phyloP scores from a whole-genome alignment of 805 yeast genomes.

The Metschnikowia proteae region DNA sequence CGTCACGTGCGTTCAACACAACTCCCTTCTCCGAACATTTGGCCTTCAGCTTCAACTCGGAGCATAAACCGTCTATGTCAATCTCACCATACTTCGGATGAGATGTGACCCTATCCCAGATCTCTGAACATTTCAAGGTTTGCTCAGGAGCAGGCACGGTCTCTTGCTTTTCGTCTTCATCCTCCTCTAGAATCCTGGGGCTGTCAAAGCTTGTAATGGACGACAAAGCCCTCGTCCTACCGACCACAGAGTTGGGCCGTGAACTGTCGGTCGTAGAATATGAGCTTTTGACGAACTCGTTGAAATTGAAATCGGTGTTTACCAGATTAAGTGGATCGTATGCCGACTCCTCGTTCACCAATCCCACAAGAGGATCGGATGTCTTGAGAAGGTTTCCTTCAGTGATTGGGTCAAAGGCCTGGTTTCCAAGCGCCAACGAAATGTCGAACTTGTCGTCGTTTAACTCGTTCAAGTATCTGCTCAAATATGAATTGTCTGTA shows the following conservation, averaged over 20 bases:
- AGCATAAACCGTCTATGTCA: slow-evolving; percentile 91
- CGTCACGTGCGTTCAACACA: slow-evolving; percentile 77
- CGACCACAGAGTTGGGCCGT: slow-evolving; percentile 13
- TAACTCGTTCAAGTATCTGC: slow-evolving; percentile 17
- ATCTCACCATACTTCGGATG: slow-evolving; percentile 92
- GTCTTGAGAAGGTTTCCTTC: slow-evolving; percentile 16
- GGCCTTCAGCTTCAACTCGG: slow-evolving; percentile 86
- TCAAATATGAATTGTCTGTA: not conserved
- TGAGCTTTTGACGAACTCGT: slow-evolving; percentile 35
- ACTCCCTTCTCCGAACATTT: slow-evolving; percentile 93
- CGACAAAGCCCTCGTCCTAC: slow-evolving; percentile 13
- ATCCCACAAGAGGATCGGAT: slow-evolving; percentile 36
- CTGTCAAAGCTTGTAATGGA: slow-evolving; percentile 18
- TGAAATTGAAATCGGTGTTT: slow-evolving; percentile 33
- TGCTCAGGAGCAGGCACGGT: slow-evolving; percentile 69
- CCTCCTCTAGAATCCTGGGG: slow-evolving; percentile 18
- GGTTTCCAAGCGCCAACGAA: slow-evolving; percentile 45
- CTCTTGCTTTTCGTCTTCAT: slow-evolving; percentile 21
- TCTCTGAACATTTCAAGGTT: slow-evolving; percentile 73
- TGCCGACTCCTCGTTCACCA: slow-evolving; percentile 54
- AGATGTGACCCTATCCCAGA: slow-evolving; percentile 93
- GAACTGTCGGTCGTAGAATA: slow-evolving; percentile 24
- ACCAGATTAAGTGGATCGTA: slow-evolving; percentile 47
- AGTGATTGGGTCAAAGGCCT: slow-evolving; percentile 12
- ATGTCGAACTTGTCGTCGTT: slow-evolving; percentile 52